A percentile compares a stretch with the other conserved stretches of the same genome.
These are phyloP conservation scores for Pythium aristosporum DNA, from an alignment of 352 stramenopile genomes.

Conservation along the genomic window DNA sequence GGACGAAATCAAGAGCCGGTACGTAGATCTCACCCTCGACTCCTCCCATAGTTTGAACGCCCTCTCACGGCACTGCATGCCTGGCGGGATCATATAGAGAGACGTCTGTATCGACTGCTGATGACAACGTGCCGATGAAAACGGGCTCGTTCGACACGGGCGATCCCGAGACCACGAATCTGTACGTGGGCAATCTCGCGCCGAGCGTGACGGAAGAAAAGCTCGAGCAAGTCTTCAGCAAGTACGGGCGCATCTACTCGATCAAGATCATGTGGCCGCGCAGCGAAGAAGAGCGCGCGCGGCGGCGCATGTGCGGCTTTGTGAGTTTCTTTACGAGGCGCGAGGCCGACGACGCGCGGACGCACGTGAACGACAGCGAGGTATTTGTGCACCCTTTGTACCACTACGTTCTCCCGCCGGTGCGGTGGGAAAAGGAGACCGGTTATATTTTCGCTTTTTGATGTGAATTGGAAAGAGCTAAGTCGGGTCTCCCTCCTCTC, in stretches of 20 bases:
- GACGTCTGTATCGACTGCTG: conserved; percentile 6
- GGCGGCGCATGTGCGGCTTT: conserved; percentile 93
- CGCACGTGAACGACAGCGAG: conserved; percentile 69
- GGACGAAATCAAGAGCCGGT: conserved; percentile 86
- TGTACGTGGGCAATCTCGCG: conserved; percentile 94
- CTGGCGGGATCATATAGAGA: not conserved
- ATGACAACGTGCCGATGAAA: conserved; percentile 31
- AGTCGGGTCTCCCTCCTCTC: conserved; percentile 2
- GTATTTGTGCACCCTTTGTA: conserved; percentile 26
- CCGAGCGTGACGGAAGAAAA: conserved; percentile 92
- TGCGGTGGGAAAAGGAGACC: not conserved
- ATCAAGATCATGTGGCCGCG: conserved; percentile 99
- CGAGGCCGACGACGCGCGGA: conserved; percentile 82
- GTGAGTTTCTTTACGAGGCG: conserved; percentile 91
- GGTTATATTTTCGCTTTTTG: not conserved
- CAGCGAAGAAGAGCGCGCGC: conserved; percentile 89
- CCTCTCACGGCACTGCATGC: too few species aligned
- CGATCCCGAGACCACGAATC: conserved; percentile 89
- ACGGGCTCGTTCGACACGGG: conserved; percentile 81
- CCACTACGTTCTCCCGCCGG: too few species aligned
- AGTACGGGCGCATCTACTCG: conserved; percentile 92
- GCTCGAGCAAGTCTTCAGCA: conserved; percentile 83
- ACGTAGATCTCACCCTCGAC: too few species aligned
- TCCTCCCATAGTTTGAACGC: too few species aligned
- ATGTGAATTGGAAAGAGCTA: conserved; percentile 6